These are phyloP conservation scores for Tolypocladium cylindrosporum DNA, from an alignment of 2,329 filamentous ascomycete species.

Conservation along the genomic window DNA sequence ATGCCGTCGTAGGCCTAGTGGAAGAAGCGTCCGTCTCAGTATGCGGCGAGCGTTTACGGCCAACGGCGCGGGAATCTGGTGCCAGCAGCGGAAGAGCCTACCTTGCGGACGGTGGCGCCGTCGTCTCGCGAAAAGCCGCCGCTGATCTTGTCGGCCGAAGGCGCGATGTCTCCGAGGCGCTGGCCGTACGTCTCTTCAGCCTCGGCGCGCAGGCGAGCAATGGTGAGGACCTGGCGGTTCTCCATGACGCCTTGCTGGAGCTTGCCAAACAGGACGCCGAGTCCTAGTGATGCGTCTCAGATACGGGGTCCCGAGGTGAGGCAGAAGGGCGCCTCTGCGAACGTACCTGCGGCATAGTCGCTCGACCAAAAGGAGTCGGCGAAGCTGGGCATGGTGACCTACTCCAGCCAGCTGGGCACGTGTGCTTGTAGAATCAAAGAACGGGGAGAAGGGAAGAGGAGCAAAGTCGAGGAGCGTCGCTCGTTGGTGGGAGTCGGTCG, in stretches of 20 bases:
- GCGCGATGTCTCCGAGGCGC: slow-evolving; percentile 70
- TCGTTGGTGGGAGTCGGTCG: neutral
- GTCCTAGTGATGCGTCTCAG: slow-evolving; percentile 36
- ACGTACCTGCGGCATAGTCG: slow-evolving; percentile 86
- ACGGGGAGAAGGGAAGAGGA: neutral
- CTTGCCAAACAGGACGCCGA: slow-evolving; percentile 92
- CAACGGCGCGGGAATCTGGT: neutral
- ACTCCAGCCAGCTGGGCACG: slow-evolving; percentile 4
- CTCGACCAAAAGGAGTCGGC: slow-evolving; percentile 95
- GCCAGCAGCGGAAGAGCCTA: slow-evolving; percentile 23
- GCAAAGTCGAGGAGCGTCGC: neutral
- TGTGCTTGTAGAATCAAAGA: neutral
- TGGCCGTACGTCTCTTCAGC: slow-evolving; percentile 85
- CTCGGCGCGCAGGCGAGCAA: slow-evolving; percentile 89
- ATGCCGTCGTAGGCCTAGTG: slow-evolving; percentile 84
- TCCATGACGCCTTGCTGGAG: slow-evolving; percentile 93
- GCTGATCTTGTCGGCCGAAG: slow-evolving; percentile 68
- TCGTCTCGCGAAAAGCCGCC: slow-evolving; percentile 87
- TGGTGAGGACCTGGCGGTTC: slow-evolving; percentile 85
- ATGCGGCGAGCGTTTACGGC: neutral
- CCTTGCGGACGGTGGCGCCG: slow-evolving; percentile 91
- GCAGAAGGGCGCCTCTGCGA: neutral
- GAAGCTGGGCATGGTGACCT: slow-evolving; percentile 68
- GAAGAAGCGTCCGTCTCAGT: slow-evolving; percentile 8
- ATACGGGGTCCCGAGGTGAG: neutral